phyloP scores from a whole-genome alignment of 495 filamentous ascomycete genomes.

The Penicillium simplicissimum region DNA sequence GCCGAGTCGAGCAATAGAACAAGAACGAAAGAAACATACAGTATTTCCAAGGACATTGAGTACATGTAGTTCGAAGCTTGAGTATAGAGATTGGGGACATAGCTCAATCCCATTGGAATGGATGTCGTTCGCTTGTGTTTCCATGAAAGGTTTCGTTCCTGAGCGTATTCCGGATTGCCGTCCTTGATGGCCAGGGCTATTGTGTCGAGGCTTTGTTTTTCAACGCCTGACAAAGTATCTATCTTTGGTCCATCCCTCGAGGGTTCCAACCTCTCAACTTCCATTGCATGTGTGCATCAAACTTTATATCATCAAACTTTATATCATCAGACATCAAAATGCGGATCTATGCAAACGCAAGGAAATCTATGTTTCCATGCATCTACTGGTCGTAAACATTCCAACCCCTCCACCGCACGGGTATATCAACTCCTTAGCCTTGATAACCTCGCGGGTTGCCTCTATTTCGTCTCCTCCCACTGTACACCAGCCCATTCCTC shows the following conservation, averaged over 20 bases:
- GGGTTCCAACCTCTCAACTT: no score
- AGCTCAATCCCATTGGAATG: no score
- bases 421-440: background rate
- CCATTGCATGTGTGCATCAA: background rate
- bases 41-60: background rate
- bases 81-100: no score
- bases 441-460: background rate
- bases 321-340: background rate
- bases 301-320: background rate
- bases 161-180: no score
- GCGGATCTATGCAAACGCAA: background rate
- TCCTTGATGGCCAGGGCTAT: no score
- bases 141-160: no score
- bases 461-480: slow-evolving; percentile 75
- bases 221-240: no score
- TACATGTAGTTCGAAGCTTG: background rate
- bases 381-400: background rate
- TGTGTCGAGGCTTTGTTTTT: no score
- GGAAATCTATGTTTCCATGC: slow-evolving; percentile 4
- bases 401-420: background rate
- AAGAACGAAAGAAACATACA: background rate
- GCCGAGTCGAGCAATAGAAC: slow-evolving; percentile 3
- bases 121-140: no score
- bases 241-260: no score
- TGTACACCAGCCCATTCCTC: slow-evolving; percentile 98